Conservation (phyloP, 306 rosid genomes). For the Rosa lucieae region DNA sequence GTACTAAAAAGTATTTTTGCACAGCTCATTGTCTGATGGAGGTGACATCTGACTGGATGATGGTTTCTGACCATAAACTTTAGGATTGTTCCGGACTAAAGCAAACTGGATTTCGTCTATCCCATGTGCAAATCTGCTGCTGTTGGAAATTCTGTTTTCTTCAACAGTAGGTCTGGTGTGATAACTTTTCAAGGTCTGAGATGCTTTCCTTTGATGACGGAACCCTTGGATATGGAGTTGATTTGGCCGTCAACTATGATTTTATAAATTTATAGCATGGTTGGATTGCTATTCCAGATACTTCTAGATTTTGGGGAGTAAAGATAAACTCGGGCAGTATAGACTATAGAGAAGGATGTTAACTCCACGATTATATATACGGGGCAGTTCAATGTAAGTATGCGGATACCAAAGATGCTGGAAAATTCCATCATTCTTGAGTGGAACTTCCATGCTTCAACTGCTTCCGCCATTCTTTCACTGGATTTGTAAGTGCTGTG, state of each 20-base stretch:
- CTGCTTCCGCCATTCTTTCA: not conserved
- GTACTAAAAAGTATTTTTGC: not conserved
- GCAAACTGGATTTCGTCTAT: not conserved
- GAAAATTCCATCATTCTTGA: not conserved
- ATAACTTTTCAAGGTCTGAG: not conserved
- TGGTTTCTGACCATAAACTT: not conserved
- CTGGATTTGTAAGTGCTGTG: conserved; percentile 6
- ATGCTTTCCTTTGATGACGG: conserved; percentile 5
- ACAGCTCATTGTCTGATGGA: not conserved
- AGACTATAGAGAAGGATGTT: not conserved
- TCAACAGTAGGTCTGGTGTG: not conserved
- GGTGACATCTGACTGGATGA: conserved; percentile 1
- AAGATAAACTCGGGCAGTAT: not conserved
- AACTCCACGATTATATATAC: not conserved
- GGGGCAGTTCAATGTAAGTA: not conserved
- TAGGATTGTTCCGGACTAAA: not conserved
- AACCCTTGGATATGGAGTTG: not conserved
- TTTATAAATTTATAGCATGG: not conserved
- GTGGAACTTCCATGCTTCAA: conserved; percentile 1
- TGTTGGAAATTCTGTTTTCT: conserved; percentile 9
- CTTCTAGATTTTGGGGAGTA: not conserved
- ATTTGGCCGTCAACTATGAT: not conserved
- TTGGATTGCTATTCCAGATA: not conserved
- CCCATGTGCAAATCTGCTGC: not conserved
- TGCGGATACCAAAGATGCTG: not conserved